phyloP scores from a whole-genome alignment of 1,284 basidiomycete genomes.

The Leccinum subrobustum region DNA sequence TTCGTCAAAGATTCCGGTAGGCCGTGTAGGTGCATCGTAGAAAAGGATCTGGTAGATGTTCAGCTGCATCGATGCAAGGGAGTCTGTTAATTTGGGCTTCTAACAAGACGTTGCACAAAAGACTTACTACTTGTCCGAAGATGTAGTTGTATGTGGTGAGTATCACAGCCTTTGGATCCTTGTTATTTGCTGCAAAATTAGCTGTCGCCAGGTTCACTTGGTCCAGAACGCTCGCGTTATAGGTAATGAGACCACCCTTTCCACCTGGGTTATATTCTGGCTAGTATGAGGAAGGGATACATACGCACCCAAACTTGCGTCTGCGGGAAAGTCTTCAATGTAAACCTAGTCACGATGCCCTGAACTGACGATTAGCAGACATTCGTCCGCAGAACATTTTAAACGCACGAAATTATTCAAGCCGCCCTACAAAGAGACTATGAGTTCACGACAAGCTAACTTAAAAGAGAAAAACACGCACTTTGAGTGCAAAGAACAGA shows the following conservation, averaged over 20 bases:
- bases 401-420: conserved; percentile 57
- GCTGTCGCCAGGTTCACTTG: conserved; percentile 39
- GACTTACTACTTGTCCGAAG: background rate
- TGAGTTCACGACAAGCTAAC: background rate
- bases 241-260: conserved; percentile 54
- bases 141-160: conserved; percentile 24
- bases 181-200: conserved; percentile 48
- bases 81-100: too few relatives aligned
- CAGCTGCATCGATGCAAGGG: background rate
- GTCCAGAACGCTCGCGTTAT: conserved; percentile 28
- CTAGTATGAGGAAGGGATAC: background rate
- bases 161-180: conserved; percentile 58
- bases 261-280: background rate
- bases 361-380: conserved; percentile 22
- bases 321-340: conserved; percentile 51
- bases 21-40: conserved; percentile 50
- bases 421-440: conserved; percentile 40
- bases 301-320: conserved; percentile 53
- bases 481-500: too few relatives aligned
- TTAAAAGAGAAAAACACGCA: too few relatives aligned
- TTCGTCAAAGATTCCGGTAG: conserved; percentile 48
- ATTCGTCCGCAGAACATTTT: background rate
- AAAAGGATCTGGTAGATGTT: conserved; percentile 40
- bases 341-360: conserved; percentile 64
- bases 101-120: background rate